Base-by-base conservation (phyloP, 192 early-diverging fungal species). In the Backusella macrospora region DNA sequence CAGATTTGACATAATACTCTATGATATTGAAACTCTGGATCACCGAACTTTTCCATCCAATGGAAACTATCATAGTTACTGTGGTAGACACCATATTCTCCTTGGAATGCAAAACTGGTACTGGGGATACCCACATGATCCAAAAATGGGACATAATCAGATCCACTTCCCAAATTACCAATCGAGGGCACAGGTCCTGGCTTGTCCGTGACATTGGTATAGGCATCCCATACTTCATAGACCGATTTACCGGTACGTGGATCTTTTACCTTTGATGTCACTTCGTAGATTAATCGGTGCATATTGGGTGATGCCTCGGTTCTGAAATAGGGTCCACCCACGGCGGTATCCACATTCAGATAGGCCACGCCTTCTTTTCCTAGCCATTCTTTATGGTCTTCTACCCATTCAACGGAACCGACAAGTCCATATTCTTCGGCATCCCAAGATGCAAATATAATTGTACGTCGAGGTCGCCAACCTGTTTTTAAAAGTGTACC, bases 361-460 rank as follows among this genome's bases (percentile, higher is more conserved):
- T 91, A 91, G 7, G 82, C 87, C 26, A 86, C 73, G 21, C 75
- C 86, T 68, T 88, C 78, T 29, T 83, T 81, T 45, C 79, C 80
- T 2, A 91, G 74, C 86, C 84, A 86, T 75, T 86, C 83, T 15
- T 83, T 71, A 47, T 89, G 78, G 42, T 90, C 88, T 71, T 91
- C 90, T 4, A 90, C 90, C 86, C 86, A 91, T 75, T 91, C 90
- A 29, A 89, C 90, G 23, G 89, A 90, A 8, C 90, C 90, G 16
- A 89, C 75, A 18, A 87, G 67, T 10, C 89, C 79, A 74, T 90
- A 90, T 78, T 91, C 90, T 69, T 88, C 89, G 26, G 84, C 90
- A 79, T 91, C 90, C 90, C 90, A 91, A 26, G 87, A 89, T 13
- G 83, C 86, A 26, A 91, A 78, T 37, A 88, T 74, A 23, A 91